A percentile compares a stretch with the other conserved stretches of the same genome.
phyloP scores from a whole-genome alignment of 1,284 basidiomycete genomes.

The Porogramme epimiltina region DNA sequence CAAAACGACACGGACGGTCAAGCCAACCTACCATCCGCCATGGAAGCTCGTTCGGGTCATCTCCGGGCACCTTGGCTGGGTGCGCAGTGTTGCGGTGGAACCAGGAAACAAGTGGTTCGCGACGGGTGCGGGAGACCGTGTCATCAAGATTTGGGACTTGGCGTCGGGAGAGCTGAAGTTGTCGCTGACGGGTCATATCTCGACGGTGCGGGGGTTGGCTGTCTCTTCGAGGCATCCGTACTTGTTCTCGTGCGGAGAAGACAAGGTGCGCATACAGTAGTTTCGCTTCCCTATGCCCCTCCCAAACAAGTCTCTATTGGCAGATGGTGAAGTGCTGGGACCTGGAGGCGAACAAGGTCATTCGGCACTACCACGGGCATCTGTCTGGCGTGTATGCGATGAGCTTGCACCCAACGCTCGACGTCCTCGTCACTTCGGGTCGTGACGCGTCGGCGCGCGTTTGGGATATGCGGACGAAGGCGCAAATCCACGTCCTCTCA shows the following conservation, averaged over 20 bases:
- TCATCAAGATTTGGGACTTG: constrained; percentile 99
- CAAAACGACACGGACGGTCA: constrained; percentile 89
- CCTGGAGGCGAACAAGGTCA: constrained; percentile 97
- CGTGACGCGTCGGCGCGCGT: constrained; percentile 95
- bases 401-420: constrained; percentile 92
- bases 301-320: not conserved
- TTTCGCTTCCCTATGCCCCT: not conserved
- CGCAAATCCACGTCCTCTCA: constrained; percentile 90
- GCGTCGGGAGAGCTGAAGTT: constrained; percentile 95
- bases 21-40: constrained; percentile 92
- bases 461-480: constrained; percentile 99
- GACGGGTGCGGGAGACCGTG: constrained; percentile 95
- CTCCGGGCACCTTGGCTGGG: constrained; percentile 98
- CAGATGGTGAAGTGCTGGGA: constrained; percentile 99
- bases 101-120: constrained; percentile 99
- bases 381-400: constrained; percentile 94
- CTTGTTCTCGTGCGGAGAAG: constrained; percentile 96
- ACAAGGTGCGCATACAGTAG: constrained; percentile 66
- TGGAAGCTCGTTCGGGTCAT: constrained; percentile 98
- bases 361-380: constrained; percentile 97
- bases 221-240: constrained; percentile 95
- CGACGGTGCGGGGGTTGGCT: constrained; percentile 92
- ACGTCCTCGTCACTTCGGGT: constrained; percentile 92
- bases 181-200: constrained; percentile 96
- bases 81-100: constrained; percentile 94